Evolutionary conservation across 2,329 filamentous ascomycete genomes (phyloP).

Genomic region (Cercospora berteroae): DNA sequence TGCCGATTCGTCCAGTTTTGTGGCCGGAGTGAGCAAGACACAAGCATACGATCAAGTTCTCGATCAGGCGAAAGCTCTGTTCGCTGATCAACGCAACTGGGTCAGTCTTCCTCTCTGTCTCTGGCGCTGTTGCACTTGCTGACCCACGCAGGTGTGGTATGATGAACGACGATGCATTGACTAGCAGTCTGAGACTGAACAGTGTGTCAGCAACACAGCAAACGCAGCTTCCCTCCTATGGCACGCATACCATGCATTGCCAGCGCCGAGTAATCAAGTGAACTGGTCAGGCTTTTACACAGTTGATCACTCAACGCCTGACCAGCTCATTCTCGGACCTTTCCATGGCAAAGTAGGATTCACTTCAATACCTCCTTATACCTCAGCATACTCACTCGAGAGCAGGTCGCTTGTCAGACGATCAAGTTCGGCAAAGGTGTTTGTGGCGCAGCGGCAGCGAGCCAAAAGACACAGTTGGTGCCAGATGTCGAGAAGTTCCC

Average conservation of each 20-base stretch:
- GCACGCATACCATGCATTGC: constrained; percentile 74
- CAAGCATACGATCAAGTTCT: constrained; percentile 74
- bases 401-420: constrained; percentile 65
- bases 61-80: constrained; percentile 65
- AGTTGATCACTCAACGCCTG: constrained; percentile 50
- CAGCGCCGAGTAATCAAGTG: constrained; percentile 62
- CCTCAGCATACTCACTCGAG: background rate
- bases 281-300: constrained; percentile 86
- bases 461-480: constrained; percentile 61
- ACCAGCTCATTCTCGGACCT: constrained; percentile 70
- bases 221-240: constrained; percentile 74
- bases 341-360: constrained; percentile 66
- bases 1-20: constrained; percentile 75
- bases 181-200: background rate
- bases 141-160: constrained; percentile 23
- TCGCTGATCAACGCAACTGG: constrained; percentile 76
- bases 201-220: constrained; percentile 63
- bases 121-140: background rate
- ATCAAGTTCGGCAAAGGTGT: constrained; percentile 73
- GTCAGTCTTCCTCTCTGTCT: constrained; percentile 48
- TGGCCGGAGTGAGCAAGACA: constrained; percentile 62
- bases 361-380: background rate
- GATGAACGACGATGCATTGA: background rate
- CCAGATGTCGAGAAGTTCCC: constrained; percentile 71
- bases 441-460: constrained; percentile 67